Percentiles rank a stretch among this genome's conserved stretches.
These are phyloP conservation scores for Oldenlandia corymbosa DNA, from an alignment of 257 asterid genomes.

Conservation along the genomic window DNA sequence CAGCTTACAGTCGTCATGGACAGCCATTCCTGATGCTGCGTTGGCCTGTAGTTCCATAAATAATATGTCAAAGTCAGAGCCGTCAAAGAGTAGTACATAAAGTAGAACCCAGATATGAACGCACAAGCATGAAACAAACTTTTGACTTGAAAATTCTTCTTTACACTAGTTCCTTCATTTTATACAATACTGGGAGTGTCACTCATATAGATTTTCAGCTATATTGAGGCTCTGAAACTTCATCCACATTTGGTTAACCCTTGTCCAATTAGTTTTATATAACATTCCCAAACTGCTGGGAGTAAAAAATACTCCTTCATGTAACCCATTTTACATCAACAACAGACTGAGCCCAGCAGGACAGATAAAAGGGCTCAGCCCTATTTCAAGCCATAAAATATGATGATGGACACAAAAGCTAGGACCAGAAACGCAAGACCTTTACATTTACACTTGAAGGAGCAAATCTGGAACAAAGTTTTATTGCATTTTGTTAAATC, in stretches of 20 bases:
- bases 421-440: background rate
- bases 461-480: background rate
- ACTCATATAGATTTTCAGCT: background rate
- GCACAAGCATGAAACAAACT: background rate
- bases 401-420: background rate
- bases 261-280: background rate
- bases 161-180: background rate
- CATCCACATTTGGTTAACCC: background rate
- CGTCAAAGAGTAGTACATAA: background rate
- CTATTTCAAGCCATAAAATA: too few species aligned
- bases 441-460: background rate
- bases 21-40: conserved; percentile 41
- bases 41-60: conserved; percentile 19
- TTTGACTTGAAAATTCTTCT: background rate
- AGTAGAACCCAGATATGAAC: background rate
- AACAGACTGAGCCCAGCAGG: background rate
- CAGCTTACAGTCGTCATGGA: conserved; percentile 36
- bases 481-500: background rate
- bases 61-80: background rate
- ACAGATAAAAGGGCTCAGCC: background rate
- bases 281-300: background rate
- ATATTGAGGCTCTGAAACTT: background rate
- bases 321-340: background rate
- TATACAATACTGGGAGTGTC: background rate
- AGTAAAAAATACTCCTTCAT: background rate